Conservation (phyloP, 2,329 filamentous ascomycete species). For the Coniella lustricola region DNA sequence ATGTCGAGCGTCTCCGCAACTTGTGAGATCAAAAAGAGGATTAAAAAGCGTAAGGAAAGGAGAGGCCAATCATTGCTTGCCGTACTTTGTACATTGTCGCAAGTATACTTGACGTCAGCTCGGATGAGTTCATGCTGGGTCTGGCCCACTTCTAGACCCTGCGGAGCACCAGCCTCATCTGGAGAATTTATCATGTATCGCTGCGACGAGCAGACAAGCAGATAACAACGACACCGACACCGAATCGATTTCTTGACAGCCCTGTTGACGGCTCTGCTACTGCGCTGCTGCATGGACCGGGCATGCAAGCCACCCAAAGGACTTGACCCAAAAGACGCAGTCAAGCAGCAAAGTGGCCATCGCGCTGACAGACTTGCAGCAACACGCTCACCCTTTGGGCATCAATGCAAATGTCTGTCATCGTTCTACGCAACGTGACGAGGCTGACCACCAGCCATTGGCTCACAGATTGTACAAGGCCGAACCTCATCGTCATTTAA, state of each 20-base stretch:
- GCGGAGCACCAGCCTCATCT: background rate
- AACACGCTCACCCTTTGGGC: conserved; percentile 13
- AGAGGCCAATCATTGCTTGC: too few relatives aligned
- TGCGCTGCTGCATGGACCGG: background rate
- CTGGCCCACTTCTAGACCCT: background rate
- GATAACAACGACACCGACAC: background rate
- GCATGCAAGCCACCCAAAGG: conserved; percentile 9
- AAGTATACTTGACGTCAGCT: conserved; percentile 9
- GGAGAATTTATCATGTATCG: background rate
- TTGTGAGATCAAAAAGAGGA: too few relatives aligned
- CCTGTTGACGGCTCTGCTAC: conserved; percentile 5
- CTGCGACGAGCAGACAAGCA: background rate
- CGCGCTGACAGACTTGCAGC: background rate
- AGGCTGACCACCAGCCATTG: conserved; percentile 9
- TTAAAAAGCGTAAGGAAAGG: too few relatives aligned
- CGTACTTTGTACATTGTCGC: too few relatives aligned
- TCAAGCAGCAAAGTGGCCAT: background rate
- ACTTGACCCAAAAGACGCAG: background rate
- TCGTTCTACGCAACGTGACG: background rate
- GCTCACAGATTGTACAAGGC: background rate
- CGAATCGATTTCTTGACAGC: conserved; percentile 6
- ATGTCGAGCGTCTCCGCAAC: too few relatives aligned
- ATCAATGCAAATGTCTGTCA: conserved; percentile 14
- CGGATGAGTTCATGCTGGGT: conserved; percentile 12
- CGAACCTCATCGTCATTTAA: background rate